Conservation (phyloP, 805 yeast genomes). For the Zygoascus tannicola region DNA sequence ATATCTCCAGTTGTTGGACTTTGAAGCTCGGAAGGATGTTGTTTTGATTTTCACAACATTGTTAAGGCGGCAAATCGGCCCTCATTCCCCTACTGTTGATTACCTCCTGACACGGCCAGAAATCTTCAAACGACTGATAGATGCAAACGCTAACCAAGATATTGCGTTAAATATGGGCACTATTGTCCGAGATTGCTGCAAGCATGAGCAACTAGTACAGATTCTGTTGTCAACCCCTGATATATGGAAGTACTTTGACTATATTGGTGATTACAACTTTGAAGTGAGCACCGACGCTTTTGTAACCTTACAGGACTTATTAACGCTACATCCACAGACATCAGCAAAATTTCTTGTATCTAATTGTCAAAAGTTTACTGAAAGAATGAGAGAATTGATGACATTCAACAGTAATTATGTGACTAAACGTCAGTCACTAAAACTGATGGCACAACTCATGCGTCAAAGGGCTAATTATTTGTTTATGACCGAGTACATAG, state of each 20-base stretch:
- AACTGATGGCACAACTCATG: slow-evolving; percentile 60
- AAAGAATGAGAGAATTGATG: slow-evolving; percentile 57
- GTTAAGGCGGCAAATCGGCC: slow-evolving; percentile 67
- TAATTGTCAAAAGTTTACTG: slow-evolving; percentile 51
- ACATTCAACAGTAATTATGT: slow-evolving; percentile 70
- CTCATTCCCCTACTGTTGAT: slow-evolving; percentile 78
- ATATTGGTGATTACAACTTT: slow-evolving; percentile 66
- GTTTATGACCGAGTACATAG: slow-evolving; percentile 69
- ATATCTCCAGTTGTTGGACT: slow-evolving; percentile 61
- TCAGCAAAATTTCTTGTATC: slow-evolving; percentile 59
- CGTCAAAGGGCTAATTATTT: slow-evolving; percentile 59
- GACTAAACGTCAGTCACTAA: slow-evolving; percentile 82
- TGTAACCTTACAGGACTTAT: slow-evolving; percentile 59
- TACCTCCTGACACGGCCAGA: slow-evolving; percentile 61
- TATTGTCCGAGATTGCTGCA: slow-evolving; percentile 77
- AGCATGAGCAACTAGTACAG: slow-evolving; percentile 59
- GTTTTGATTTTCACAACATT: slow-evolving; percentile 62
- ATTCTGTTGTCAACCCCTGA: slow-evolving; percentile 48
- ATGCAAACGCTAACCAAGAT: slow-evolving; percentile 67
- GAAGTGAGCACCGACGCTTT: slow-evolving; percentile 89
- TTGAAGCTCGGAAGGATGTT: slow-evolving; percentile 85
- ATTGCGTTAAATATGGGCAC: slow-evolving; percentile 65
- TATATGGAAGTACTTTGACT: slow-evolving; percentile 78
- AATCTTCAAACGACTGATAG: slow-evolving; percentile 50
- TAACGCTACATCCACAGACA: slow-evolving; percentile 58